These are phyloP conservation scores for Irpex sp. DNA, from an alignment of 1,284 basidiomycete species.

Conservation along the genomic window DNA sequence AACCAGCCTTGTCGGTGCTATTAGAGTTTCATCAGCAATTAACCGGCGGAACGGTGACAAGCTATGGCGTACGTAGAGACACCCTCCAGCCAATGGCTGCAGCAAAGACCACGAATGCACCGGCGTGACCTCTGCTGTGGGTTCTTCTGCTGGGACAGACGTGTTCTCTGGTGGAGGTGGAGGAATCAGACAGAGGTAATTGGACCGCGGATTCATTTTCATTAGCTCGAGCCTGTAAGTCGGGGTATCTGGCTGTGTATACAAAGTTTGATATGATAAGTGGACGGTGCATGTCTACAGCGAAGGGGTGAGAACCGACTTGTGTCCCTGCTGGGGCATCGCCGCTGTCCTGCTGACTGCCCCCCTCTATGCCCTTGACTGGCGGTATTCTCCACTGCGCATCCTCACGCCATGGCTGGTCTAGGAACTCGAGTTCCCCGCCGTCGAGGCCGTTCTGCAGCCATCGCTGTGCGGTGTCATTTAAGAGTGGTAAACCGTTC, in stretches of 20 bases:
- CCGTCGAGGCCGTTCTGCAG: slow-evolving; percentile 62
- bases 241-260: slow-evolving; percentile 25
- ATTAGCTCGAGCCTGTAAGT: slow-evolving; percentile 57
- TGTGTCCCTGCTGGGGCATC: slow-evolving; percentile 11
- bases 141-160: slow-evolving; percentile 43
- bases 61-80: slow-evolving; percentile 69
- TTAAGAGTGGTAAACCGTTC: slow-evolving; percentile 73
- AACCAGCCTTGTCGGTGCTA: slow-evolving; percentile 90
- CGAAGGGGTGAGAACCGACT: slow-evolving; percentile 21
- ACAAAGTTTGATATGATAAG: slow-evolving; percentile 11
- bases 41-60: slow-evolving; percentile 7
- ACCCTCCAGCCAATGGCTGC: slow-evolving; percentile 70
- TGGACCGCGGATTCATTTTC: slow-evolving; percentile 62
- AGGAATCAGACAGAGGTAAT: slow-evolving; percentile 75
- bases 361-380: slow-evolving; percentile 56
- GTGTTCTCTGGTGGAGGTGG: slow-evolving; percentile 48
- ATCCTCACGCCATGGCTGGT: slow-evolving; percentile 52
- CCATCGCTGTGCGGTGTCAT: slow-evolving; percentile 74
- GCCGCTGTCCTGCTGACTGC: slow-evolving; percentile 25
- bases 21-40: slow-evolving; percentile 14
- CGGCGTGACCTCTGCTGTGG: slow-evolving; percentile 57
- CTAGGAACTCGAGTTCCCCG: slow-evolving; percentile 75
- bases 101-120: slow-evolving; percentile 77
- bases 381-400: slow-evolving; percentile 32
- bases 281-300: slow-evolving; percentile 6